Evolutionary conservation across 805 yeast genomes (phyloP), one percentile per base, ranked within the genome.

Genomic region (Zygoascus bituminiphila): DNA sequence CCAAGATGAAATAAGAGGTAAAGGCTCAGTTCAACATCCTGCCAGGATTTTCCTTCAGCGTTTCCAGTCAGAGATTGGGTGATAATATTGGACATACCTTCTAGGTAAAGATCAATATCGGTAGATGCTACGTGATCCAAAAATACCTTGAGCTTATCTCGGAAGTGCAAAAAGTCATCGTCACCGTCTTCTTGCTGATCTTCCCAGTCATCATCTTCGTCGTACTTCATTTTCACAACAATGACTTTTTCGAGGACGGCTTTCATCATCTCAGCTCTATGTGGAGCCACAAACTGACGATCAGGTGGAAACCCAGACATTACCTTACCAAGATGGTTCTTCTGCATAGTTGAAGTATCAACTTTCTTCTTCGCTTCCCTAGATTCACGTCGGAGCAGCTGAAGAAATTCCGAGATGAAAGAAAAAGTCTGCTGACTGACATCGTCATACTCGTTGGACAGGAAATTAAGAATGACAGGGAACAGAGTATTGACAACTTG

Each of bases 381-480:
- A 79, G 60, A 54, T 31, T 62, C 71, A 22, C 61, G 60, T 17
- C 73, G 86, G 55, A 88, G 68, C 40, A 82, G 74, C 9, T 85
- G 67, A 52, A 93, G 69, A 62, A 82, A 88, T 46, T 80, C 84
- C 35, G 85, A 78, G 42, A 93, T 69, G 58, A 88, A 84, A 7
- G 93, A 83, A 60, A 91, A 84, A 14, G 88, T 84, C 63, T 87
- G 95, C 35, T 76, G 72, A 1, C 94, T 79, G 12, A 91, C 82
- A 56, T 93, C 97, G 64, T 93, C 98, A 60, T 82, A 88, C 54
- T 83, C 95, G 62, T 88, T 84, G 25, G 78, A 75, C 61, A 93
- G 73, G 54, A 83, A 86, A 51, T 73, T 74, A 50, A 91, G 73
- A 6, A 84, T 71, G 25, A 80, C 71, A 20, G 97, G 96, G 71